phyloP scores from a whole-genome alignment of 148 eudicot genomes.

The Spergularia bocconei region DNA sequence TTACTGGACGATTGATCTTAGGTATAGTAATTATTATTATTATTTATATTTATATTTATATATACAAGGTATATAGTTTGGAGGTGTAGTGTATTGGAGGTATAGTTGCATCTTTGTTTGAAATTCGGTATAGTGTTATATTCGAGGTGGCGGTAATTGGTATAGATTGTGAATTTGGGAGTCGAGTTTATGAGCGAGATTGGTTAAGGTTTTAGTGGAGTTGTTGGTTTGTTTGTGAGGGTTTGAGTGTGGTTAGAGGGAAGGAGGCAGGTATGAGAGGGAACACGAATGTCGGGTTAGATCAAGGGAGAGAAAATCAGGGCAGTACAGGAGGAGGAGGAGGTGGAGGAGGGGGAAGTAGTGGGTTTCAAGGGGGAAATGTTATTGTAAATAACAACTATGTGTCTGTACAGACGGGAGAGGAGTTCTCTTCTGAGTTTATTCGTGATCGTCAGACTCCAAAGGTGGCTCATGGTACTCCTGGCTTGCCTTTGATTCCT shows the following conservation, averaged over 20 bases:
- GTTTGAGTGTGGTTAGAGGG: conserved; percentile 11
- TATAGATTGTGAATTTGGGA: background rate
- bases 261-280: conserved; percentile 44
- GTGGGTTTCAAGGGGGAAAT: conserved; percentile 32
- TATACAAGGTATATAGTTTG: background rate
- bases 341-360: conserved; percentile 21
- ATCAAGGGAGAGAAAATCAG: conserved; percentile 39
- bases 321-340: conserved; percentile 14
- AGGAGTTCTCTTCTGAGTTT: conserved; percentile 67
- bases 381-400: conserved; percentile 43
- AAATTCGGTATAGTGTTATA: background rate
- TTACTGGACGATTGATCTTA: conserved; percentile 16
- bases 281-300: conserved; percentile 33
- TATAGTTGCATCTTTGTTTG: conserved; percentile 4
- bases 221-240: conserved; percentile 16
- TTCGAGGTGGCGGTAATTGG: background rate
- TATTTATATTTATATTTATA: background rate
- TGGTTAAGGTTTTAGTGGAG: conserved; percentile 4
- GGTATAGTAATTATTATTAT: background rate
- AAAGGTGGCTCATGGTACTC: conserved; percentile 26
- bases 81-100: background rate
- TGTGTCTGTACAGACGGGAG: conserved; percentile 65
- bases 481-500: conserved; percentile 28
- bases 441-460: conserved; percentile 55
- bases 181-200: conserved; percentile 1